Evolutionary conservation across 2,329 filamentous ascomycete species (phyloP).

Genomic region (Cylindrodendrum hubeiense): DNA sequence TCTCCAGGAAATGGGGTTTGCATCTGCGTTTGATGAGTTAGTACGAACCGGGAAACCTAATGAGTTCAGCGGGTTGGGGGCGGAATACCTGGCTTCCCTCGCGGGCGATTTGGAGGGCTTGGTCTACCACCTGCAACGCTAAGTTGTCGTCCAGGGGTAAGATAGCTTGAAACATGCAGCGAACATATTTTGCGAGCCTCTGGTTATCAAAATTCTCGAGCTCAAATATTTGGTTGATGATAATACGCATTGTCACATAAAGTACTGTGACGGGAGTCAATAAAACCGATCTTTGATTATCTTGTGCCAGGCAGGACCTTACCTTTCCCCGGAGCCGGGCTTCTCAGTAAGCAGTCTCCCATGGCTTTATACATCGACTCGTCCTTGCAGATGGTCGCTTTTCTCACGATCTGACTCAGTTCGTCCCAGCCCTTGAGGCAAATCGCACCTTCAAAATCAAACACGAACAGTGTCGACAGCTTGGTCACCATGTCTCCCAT

Average conservation of each 20-base stretch:
- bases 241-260: slow-evolving; percentile 69
- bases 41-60: neutral
- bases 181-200: slow-evolving; percentile 80
- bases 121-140: slow-evolving; percentile 72
- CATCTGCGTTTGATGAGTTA: slow-evolving; percentile 40
- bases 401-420: slow-evolving; percentile 70
- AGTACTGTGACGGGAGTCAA: slow-evolving; percentile 53
- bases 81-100: slow-evolving; percentile 60
- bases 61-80: neutral
- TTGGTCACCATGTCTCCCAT: slow-evolving; percentile 70
- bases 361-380: slow-evolving; percentile 69
- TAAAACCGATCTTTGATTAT: neutral
- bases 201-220: slow-evolving; percentile 66
- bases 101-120: slow-evolving; percentile 67
- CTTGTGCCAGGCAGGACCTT: slow-evolving; percentile 24
- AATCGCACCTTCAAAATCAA: slow-evolving; percentile 83
- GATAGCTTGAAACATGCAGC: slow-evolving; percentile 79
- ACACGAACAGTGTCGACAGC: slow-evolving; percentile 75
- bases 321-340: slow-evolving; percentile 65
- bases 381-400: slow-evolving; percentile 58
- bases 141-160: slow-evolving; percentile 68
- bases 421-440: slow-evolving; percentile 76
- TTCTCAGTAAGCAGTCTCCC: slow-evolving; percentile 73
- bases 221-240: slow-evolving; percentile 76
- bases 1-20: slow-evolving; percentile 68